Percentiles rank a stretch among this genome's conserved stretches.
Evolutionary conservation across 139 green algal species (phyloP).

Genomic region (Edaphochlamys debaryana): DNA sequence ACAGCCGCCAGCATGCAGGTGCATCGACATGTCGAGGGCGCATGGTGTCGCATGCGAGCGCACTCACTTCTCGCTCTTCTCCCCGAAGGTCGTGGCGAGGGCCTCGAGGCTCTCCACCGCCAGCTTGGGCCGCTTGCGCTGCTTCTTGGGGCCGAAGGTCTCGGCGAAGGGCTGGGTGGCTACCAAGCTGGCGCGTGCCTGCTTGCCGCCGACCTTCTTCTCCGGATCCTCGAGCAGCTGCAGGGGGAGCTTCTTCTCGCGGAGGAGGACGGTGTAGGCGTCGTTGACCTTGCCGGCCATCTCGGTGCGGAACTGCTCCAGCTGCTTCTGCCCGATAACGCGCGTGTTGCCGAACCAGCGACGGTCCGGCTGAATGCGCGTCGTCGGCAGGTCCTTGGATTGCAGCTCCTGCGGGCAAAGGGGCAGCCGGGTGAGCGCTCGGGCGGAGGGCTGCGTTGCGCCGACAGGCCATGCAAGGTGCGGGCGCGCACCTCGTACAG

Average conservation of each 20-base stretch:
- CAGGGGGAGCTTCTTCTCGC: constrained; percentile 96
- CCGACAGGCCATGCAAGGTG: too few species aligned
- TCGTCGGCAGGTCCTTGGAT: constrained; percentile 93
- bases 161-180: constrained; percentile 85
- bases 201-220: constrained; percentile 63
- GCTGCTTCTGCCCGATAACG: constrained; percentile 96
- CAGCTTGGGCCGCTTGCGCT: constrained; percentile 90
- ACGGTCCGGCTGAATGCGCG: constrained; percentile 95
- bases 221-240: constrained; percentile 92
- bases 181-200: constrained; percentile 77
- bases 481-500: constrained; percentile 79
- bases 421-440: background rate
- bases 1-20: too few species aligned
- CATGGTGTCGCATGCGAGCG: too few species aligned
- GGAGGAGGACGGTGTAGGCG: constrained; percentile 93
- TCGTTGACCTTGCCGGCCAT: constrained; percentile 93
- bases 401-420: constrained; percentile 83
- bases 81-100: constrained; percentile 66
- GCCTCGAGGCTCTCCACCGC: constrained; percentile 72
- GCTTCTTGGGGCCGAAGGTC: constrained; percentile 85
- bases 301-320: constrained; percentile 95
- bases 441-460: too few species aligned
- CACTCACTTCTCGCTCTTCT: constrained; percentile 52
- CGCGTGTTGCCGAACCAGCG: constrained; percentile 98
- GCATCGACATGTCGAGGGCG: too few species aligned